A percentile compares a stretch with the other conserved stretches of the same genome.
Conservation (phyloP, 2,329 filamentous ascomycete species). For the Stromatinia cepivora region DNA sequence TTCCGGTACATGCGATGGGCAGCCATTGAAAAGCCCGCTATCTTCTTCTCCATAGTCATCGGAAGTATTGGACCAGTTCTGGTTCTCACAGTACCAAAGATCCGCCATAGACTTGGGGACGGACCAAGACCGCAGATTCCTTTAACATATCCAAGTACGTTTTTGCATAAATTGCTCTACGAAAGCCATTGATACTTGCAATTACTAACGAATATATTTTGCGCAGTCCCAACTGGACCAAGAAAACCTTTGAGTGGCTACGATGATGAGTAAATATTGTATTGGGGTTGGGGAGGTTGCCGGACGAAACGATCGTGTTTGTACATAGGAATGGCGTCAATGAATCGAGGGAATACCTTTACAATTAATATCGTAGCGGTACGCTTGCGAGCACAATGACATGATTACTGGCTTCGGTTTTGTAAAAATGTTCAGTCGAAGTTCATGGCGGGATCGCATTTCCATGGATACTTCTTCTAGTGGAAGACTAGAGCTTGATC, state of each 20-base stretch:
- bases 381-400: background rate
- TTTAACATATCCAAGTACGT: slow-evolving; percentile 89
- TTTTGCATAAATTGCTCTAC: background rate
- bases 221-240: slow-evolving; percentile 56
- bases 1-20: slow-evolving; percentile 87
- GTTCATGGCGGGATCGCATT: background rate
- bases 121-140: slow-evolving; percentile 71
- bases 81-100: slow-evolving; percentile 70
- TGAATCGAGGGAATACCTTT: slow-evolving; percentile 21
- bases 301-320: slow-evolving; percentile 13
- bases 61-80: slow-evolving; percentile 71
- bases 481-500: slow-evolving; percentile 7
- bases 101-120: slow-evolving; percentile 73
- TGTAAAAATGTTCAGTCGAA: background rate
- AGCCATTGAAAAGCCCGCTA: slow-evolving; percentile 81
- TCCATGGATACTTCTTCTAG: background rate
- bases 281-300: background rate
- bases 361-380: slow-evolving; percentile 4
- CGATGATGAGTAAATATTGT: slow-evolving; percentile 49
- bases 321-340: slow-evolving; percentile 21
- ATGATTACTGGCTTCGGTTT: background rate
- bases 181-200: background rate
- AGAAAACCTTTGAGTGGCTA: slow-evolving; percentile 61
- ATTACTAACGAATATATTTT: slow-evolving; percentile 30
- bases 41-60: slow-evolving; percentile 83